Percentiles rank a stretch among this genome's conserved stretches.
Conservation (phyloP, 495 filamentous ascomycete genomes). For the Amniculicola lignicola region DNA sequence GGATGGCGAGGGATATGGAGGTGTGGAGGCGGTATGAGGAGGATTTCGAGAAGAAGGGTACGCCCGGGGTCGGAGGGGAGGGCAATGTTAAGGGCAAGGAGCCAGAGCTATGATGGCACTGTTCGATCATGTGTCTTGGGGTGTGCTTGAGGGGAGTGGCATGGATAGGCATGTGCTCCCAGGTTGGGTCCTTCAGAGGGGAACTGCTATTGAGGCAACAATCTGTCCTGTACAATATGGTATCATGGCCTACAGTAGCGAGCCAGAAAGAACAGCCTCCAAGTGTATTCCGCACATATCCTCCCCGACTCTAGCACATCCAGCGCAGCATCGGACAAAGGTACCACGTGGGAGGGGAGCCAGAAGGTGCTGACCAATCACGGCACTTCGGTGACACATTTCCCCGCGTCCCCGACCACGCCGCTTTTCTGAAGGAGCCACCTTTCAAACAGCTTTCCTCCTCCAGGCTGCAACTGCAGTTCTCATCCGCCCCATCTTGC, state of each 20-base stretch:
- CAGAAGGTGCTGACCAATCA: too few species aligned
- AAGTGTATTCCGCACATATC: too few species aligned
- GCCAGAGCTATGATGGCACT: conserved; percentile 11
- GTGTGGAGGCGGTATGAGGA: conserved; percentile 54
- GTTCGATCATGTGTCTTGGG: too few species aligned
- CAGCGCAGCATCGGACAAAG: too few species aligned
- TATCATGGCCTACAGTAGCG: not conserved
- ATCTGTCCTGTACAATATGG: too few species aligned
- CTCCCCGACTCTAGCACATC: too few species aligned
- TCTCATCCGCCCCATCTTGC: too few species aligned
- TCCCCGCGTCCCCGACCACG: too few species aligned
- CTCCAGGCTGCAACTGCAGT: conserved; percentile 28
- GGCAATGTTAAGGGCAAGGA: conserved; percentile 28
- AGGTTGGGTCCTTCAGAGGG: not conserved
- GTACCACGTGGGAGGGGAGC: too few species aligned
- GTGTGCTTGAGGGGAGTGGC: too few species aligned
- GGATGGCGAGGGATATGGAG: conserved; percentile 58
- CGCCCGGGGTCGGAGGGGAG: conserved; percentile 35
- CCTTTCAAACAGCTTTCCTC: conserved; percentile 1
- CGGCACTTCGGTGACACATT: too few species aligned
- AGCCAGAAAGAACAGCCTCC: not conserved
- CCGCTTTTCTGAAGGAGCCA: conserved; percentile 10
- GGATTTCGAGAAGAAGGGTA: conserved; percentile 32
- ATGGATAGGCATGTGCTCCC: too few species aligned
- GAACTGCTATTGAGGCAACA: not conserved